Conservation (phyloP, 257 asterid species). For the Orobanche coerulescens region DNA sequence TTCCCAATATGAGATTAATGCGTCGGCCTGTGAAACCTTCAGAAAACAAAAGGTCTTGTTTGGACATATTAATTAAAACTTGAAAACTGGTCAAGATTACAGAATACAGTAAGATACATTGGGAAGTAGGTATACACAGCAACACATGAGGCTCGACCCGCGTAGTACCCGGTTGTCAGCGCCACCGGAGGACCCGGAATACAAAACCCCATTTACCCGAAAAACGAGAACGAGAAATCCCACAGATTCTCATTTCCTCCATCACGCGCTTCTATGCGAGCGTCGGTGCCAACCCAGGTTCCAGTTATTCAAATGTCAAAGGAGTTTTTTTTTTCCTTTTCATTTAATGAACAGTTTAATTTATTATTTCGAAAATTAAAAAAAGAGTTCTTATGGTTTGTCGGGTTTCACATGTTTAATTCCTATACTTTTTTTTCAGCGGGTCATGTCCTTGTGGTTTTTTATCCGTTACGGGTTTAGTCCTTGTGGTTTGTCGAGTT, state of each 20-base stretch:
- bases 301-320: background rate
- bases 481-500: no score
- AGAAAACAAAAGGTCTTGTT: background rate
- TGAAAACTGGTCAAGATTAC: background rate
- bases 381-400: no score
- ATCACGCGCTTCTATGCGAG: background rate
- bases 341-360: no score
- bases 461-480: no score
- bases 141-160: constrained; percentile 8
- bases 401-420: no score
- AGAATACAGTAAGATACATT: background rate
- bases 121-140: background rate
- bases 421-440: no score
- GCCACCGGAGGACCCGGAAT: constrained; percentile 49
- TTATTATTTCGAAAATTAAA: no score
- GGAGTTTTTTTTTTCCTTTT: background rate
- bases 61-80: constrained; percentile 1
- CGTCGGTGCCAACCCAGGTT: background rate
- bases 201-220: constrained; percentile 35
- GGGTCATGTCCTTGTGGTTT: no score
- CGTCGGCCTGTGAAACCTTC: no score
- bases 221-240: constrained; percentile 18
- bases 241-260: background rate
- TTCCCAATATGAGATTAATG: no score
- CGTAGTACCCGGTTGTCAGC: constrained; percentile 39